Conservation (phyloP, 2,329 filamentous ascomycete genomes). For the Anthostomella pinea region DNA sequence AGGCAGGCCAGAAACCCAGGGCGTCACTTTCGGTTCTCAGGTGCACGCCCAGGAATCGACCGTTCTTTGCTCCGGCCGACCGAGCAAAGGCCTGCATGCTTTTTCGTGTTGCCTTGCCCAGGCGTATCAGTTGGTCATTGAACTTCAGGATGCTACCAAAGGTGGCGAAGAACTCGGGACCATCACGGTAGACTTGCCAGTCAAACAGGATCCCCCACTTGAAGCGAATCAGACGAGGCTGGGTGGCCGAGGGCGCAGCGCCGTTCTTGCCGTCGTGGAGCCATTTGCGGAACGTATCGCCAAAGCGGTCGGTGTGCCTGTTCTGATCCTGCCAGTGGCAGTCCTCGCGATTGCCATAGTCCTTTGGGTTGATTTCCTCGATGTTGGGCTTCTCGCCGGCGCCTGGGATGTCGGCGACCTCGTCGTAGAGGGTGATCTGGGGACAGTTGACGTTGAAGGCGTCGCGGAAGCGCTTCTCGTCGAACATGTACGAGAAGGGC, state of each 20-base stretch:
- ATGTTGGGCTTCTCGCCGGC: constrained; percentile 31
- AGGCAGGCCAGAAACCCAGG: constrained; percentile 44
- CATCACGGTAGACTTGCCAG: constrained; percentile 45
- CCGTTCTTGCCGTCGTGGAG: constrained; percentile 29
- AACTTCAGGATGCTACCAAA: constrained; percentile 43
- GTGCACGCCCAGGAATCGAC: constrained; percentile 41
- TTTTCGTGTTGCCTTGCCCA: constrained; percentile 36
- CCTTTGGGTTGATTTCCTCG: constrained; percentile 40
- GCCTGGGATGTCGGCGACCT: constrained; percentile 37
- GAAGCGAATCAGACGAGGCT: constrained; percentile 40
- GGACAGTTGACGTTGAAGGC: constrained; percentile 39
- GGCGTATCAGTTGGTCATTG: constrained; percentile 39
- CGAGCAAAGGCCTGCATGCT: constrained; percentile 35
- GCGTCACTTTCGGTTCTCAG: constrained; percentile 48
- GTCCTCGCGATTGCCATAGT: constrained; percentile 37
- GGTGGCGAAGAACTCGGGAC: constrained; percentile 43
- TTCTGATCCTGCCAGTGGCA: constrained; percentile 41
- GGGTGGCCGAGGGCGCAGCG: constrained; percentile 22
- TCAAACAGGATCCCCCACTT: constrained; percentile 46
- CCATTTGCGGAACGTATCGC: constrained; percentile 33
- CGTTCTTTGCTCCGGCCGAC: constrained; percentile 18
- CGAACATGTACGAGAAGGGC: constrained; percentile 46
- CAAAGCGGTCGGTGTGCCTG: constrained; percentile 39
- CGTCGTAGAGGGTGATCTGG: constrained; percentile 41
- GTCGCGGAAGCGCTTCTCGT: constrained; percentile 42